Conservation (phyloP, 345 rosid species). For the Capsella bursapastoris region DNA sequence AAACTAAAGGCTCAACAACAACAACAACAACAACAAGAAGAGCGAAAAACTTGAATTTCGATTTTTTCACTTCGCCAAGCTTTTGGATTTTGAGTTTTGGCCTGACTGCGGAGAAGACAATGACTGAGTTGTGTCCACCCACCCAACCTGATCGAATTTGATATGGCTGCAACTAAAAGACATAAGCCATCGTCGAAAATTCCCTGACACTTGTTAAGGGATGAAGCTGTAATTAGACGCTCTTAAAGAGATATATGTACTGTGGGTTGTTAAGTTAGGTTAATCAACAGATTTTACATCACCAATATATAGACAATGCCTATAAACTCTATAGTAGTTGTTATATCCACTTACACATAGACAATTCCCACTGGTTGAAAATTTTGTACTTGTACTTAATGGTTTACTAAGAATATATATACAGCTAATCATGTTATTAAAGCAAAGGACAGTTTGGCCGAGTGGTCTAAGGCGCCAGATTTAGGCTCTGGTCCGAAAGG, state of each 20-base stretch:
- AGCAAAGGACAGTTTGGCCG: conserved; percentile 87
- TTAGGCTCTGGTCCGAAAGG: conserved; percentile 99
- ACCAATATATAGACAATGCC: background rate
- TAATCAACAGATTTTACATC: background rate
- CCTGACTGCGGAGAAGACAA: conserved; percentile 58
- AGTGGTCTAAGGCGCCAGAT: conserved; percentile 99
- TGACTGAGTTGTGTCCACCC: conserved; percentile 98
- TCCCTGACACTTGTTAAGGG: background rate
- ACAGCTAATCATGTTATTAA: rapidly evolving
- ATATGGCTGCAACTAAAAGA: conserved; percentile 67
- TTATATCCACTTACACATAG: background rate
- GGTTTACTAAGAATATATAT: background rate
- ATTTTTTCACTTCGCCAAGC: background rate
- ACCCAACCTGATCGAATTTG: conserved; percentile 83
- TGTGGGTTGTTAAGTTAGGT: background rate
- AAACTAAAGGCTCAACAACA: conserved; percentile 65
- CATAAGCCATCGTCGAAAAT: background rate
- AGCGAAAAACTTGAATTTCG: conserved; percentile 11
- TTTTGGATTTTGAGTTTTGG: background rate
- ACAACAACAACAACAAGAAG: conserved; percentile 27
- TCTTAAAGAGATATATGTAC: background rate
- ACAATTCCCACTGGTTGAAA: background rate
- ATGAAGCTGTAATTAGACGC: background rate
- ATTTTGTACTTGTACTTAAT: background rate
- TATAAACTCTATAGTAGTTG: background rate